Percentiles rank a stretch among this genome's conserved stretches.
Conservation (phyloP, 108 stramenopile genomes). For the Bacterosira constricta region DNA sequence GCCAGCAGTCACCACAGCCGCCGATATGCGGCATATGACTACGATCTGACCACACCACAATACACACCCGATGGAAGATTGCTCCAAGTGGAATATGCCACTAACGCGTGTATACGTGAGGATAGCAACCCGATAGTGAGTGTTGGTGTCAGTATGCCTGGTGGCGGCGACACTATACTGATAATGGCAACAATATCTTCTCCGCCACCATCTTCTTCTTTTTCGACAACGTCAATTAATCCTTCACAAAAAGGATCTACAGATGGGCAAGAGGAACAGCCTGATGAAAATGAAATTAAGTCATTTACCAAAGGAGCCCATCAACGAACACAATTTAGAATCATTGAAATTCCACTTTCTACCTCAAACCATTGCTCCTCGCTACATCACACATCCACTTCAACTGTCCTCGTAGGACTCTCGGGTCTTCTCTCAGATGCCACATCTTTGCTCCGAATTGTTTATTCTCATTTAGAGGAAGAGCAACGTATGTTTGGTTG, state of each 20-base stretch:
- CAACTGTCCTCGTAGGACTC: constrained; percentile 56
- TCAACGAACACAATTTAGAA: constrained; percentile 38
- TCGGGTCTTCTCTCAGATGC: constrained; percentile 75
- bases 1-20: constrained; percentile 14
- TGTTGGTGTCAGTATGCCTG: constrained; percentile 31
- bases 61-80: constrained; percentile 87
- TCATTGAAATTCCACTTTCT: constrained; percentile 46
- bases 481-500: constrained; percentile 49
- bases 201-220: constrained; percentile 6
- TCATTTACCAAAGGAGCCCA: not conserved
- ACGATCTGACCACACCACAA: constrained; percentile 78
- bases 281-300: constrained; percentile 15
- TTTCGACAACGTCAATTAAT: not conserved
- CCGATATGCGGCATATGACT: constrained; percentile 77
- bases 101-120: constrained; percentile 45
- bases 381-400: constrained; percentile 1
- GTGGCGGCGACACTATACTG: constrained; percentile 7
- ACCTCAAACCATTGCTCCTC: constrained; percentile 1
- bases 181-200: constrained; percentile 41
- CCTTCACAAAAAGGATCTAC: not conserved
- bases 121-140: constrained; percentile 65
- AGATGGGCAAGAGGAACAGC: not conserved
- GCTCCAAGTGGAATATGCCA: constrained; percentile 87
- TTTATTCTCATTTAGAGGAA: constrained; percentile 39
- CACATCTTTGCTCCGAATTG: constrained; percentile 32